Percentiles rank a stretch among this genome's conserved stretches.
phyloP scores from a whole-genome alignment of 73 alveolate genomes.

The Breviolum minutum region DNA sequence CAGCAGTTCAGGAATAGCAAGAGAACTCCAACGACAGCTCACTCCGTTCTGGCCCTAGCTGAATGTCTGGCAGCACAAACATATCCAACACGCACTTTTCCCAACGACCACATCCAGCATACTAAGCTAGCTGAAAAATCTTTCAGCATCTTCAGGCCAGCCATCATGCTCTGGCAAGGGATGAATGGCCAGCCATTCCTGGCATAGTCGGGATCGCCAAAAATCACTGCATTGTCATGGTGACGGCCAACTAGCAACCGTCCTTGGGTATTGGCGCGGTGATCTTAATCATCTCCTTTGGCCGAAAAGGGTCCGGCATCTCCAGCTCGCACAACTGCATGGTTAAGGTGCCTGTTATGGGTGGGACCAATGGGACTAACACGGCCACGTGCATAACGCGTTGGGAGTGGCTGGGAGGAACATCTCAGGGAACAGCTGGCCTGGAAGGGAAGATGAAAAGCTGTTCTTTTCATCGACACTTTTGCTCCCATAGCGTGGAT shows the following conservation, averaged over 20 bases:
- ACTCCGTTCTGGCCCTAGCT: too few relatives aligned
- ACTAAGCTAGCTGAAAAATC: constrained; percentile 4
- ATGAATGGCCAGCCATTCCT: constrained; percentile 80
- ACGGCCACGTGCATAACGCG: not conserved
- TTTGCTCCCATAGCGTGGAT: constrained; percentile 10
- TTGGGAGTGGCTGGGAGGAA: not conserved
- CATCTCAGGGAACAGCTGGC: not conserved
- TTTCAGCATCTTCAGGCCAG: constrained; percentile 31
- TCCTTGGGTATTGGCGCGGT: constrained; percentile 71
- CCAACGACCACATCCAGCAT: not conserved
- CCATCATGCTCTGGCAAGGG: constrained; percentile 49
- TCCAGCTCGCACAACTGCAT: constrained; percentile 91
- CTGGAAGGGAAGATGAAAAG: constrained; percentile 9
- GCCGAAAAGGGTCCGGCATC: constrained; percentile 89
- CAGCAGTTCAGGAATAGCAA: too few relatives aligned
- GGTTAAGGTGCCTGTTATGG: constrained; percentile 25
- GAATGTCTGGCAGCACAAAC: not conserved
- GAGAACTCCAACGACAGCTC: too few relatives aligned
- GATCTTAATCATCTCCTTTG: constrained; percentile 46
- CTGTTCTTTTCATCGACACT: not conserved
- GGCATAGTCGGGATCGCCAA: not conserved
- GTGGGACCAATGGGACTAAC: not conserved
- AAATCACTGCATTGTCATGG: not conserved
- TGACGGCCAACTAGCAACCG: not conserved
- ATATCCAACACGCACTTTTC: not conserved